Evolutionary conservation across 2,329 filamentous ascomycete genomes (phyloP), one percentile per base, ranked within the genome.

Genomic region (Alternaria sp.): DNA sequence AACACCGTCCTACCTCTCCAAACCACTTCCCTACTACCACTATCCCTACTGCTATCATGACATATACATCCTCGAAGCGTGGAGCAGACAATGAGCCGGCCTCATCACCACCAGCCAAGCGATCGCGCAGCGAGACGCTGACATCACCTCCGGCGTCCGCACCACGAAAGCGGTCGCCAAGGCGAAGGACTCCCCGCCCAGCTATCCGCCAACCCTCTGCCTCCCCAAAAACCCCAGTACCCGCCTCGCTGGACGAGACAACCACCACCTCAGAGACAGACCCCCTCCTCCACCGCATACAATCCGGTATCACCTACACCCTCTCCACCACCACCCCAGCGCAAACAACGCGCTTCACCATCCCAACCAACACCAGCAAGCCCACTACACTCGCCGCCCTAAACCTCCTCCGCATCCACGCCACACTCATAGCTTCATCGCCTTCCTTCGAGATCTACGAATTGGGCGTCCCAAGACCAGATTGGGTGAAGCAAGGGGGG

Each of bases 321-420:
- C 40, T n/a, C 26, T 10, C 45, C 8, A 19, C 23, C 40, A 17
- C 46, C 4, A 21, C 61, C 47, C 15, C 61, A 6, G 11, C 17
- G 25, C 60, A 67, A 56, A 62, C 58, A 12, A 67, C 60, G 1
- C 58, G 52, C 43, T 67, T 67, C 52, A 13, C 43, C 23, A 32
- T 67, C 26, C 6, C 44, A 30, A 44, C 23, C 32, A 26, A 3
- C 40, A 44, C 17, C 46, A 40, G 11, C 5, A 28, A 19, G 12
- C 9, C 54, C 17, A 40, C 36, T 0, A 25, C 30, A 4, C 36
- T 17, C 19, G 5, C 23, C 5, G 51, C 57, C 3, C 17, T 63
- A 2, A 9, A 25, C 6, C 55, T 66, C 0, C 57, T 63, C 2
- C 55, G 60, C 40, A 21, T 28, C 21, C 21, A 59, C 25, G 60